Conservation (phyloP, 108 stramenopile genomes). For the Pseudonitzschia pungens region DNA sequence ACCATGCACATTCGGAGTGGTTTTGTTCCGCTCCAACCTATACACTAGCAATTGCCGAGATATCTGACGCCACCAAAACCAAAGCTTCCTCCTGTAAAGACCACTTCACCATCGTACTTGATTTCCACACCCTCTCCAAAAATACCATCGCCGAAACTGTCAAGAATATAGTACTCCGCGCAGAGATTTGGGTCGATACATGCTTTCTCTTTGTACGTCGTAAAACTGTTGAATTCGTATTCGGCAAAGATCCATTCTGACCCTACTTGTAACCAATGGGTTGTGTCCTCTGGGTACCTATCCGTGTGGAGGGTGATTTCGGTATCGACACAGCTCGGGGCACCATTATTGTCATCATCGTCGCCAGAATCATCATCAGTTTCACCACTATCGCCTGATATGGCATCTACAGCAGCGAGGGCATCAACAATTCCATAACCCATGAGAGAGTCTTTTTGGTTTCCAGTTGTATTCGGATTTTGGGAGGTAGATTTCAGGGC, state of each 20-base stretch:
- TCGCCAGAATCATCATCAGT: not conserved
- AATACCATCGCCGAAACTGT: slow-evolving; percentile 38
- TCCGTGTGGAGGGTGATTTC: slow-evolving; percentile 17
- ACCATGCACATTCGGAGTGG: too few species aligned
- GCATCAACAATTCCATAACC: slow-evolving; percentile 26
- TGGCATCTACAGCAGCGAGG: slow-evolving; percentile 22
- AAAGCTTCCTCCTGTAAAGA: slow-evolving; percentile 13
- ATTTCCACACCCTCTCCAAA: slow-evolving; percentile 10
- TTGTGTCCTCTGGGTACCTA: slow-evolving; percentile 21
- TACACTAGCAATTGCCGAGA: not conserved
- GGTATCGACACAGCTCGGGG: slow-evolving; percentile 14
- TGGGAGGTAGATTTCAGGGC: slow-evolving; percentile 25
- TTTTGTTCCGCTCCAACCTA: too few species aligned
- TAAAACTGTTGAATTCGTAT: slow-evolving; percentile 17
- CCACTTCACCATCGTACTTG: slow-evolving; percentile 7
- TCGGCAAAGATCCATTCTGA: slow-evolving; percentile 1
- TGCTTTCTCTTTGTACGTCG: slow-evolving; percentile 9
- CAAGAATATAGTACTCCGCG: slow-evolving; percentile 21
- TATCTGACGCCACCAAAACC: slow-evolving; percentile 17
- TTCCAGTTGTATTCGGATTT: slow-evolving; percentile 9
- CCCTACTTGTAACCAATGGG: slow-evolving; percentile 14
- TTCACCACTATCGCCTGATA: not conserved
- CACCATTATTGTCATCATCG: not conserved
- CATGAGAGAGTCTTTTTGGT: not conserved
- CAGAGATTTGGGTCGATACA: slow-evolving; percentile 26